phyloP scores from a whole-genome alignment of 345 rosid genomes.

The Murraya paniculata region DNA sequence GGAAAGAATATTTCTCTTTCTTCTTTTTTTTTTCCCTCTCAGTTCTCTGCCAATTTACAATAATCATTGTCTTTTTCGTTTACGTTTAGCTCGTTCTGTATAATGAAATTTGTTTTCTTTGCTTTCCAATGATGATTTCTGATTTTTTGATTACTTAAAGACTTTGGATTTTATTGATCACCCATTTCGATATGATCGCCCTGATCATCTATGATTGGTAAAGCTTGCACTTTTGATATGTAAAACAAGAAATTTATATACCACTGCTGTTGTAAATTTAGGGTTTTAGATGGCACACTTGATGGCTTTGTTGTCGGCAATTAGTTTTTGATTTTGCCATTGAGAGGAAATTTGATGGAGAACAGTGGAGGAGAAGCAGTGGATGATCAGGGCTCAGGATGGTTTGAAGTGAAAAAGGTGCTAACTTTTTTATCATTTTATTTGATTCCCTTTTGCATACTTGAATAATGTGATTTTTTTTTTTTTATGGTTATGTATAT shows the following conservation, averaged over 20 bases:
- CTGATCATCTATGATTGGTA: constrained; percentile 17
- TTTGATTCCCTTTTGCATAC: neutral
- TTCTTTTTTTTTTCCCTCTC: neutral
- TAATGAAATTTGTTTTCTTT: neutral
- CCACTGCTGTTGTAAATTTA: constrained; percentile 7
- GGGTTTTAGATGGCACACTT: constrained; percentile 17
- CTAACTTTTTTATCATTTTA: neutral
- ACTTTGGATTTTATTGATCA: neutral
- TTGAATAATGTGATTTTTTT: constrained; percentile 1
- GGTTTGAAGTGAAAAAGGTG: constrained; percentile 74
- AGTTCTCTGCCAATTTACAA: neutral
- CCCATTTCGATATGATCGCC: constrained; percentile 24
- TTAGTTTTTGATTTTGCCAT: neutral
- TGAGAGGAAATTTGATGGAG: constrained; percentile 39
- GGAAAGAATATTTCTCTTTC: neutral
- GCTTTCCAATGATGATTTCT: no score
- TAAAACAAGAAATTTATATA: constrained; percentile 1
- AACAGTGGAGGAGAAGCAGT: constrained; percentile 35
- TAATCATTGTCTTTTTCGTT: constrained; percentile 11
- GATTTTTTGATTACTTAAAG: neutral
- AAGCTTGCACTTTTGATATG: constrained; percentile 19
- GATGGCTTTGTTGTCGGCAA: neutral
- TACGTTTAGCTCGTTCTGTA: neutral
- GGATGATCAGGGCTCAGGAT: constrained; percentile 71
- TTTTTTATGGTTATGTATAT: neutral